Percentiles rank a stretch among this genome's conserved stretches.
These are phyloP conservation scores for Taiozyma sp. DNA, from an alignment of 1,139 yeast genomes.

Conservation along the genomic window DNA sequence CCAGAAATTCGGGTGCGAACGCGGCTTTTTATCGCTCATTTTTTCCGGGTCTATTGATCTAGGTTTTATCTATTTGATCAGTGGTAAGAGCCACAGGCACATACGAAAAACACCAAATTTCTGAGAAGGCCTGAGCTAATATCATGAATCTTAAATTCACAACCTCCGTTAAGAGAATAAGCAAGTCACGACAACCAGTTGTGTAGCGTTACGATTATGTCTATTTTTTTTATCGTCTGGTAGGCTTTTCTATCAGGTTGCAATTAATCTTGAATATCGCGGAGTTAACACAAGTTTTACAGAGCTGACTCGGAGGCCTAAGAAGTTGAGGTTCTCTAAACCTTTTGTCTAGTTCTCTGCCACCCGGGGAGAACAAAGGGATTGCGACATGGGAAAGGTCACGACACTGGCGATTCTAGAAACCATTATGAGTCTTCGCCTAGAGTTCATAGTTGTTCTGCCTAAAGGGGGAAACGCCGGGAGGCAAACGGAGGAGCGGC, in stretches of 20 bases:
- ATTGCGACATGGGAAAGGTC: too few relatives aligned
- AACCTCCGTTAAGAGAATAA: neutral
- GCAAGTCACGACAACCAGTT: neutral
- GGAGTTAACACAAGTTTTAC: neutral
- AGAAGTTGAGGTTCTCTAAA: too few relatives aligned
- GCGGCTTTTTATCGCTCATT: neutral
- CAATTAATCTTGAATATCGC: too few relatives aligned
- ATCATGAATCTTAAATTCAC: neutral
- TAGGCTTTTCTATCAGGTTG: neutral
- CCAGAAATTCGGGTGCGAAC: neutral
- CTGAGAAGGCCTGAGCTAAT: too few relatives aligned
- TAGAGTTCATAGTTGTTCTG: neutral
- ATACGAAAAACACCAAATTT: neutral
- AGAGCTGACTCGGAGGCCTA: neutral
- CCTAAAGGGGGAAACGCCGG: neutral
- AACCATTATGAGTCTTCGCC: neutral
- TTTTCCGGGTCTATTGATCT: neutral
- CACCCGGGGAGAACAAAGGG: too few relatives aligned
- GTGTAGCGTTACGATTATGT: too few relatives aligned
- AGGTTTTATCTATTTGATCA: slow-evolving; percentile 5
- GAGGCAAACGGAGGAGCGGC: neutral
- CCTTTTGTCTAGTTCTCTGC: too few relatives aligned
- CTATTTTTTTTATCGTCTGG: too few relatives aligned
- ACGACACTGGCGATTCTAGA: too few relatives aligned
- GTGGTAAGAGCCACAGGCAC: slow-evolving; percentile 1